Base-by-base conservation (phyloP, 23 red algal genomes). In the Gracilaria vermiculophylla region DNA sequence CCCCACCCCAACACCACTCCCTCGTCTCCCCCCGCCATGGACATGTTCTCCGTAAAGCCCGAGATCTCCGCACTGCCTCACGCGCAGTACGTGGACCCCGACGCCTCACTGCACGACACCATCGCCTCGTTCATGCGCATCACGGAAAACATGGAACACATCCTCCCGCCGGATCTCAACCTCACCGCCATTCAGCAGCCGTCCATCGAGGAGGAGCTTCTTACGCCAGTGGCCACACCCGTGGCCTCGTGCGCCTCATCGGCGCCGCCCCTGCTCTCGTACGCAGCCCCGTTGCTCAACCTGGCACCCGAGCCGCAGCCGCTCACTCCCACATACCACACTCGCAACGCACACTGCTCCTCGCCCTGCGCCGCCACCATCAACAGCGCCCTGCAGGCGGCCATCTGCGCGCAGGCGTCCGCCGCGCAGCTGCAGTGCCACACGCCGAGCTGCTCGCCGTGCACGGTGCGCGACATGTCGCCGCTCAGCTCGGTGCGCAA, bases 111-210 rank as follows among this genome's bases (percentile, higher is more conserved):
- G 1, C 62, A 69, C 35, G 61, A 86, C 45, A 53, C 62, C 41
- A 86, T 86, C 44, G 45, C 66, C 25, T 86, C 81, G 13, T 62
- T 86, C 62, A 86, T 86, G 43, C 54, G 73, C 62, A 72, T 86
- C 56, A 64, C 81, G 11, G 58, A 86, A 31, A 72, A 86, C 10
- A 72, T 86, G 60, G 81, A 86, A 19, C 37, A 57, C 52, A 57
- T 86, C 24, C 50, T 86, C 5, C 81, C 81, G 10, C 62, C 81
- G 34, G 81, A 86, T 70, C 42, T 53, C 36, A 64, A 82, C 51
- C 78, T 82, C 15, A 31, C 54, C 31, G 13, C 60, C 34, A 44
- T 64, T 28, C 51, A 64, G 12, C 54, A 44, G 48, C 21, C 15
- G 34, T 64, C 61, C 80, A 24, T 50, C 35, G 35, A n/a, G 17